Base-by-base conservation (phyloP, 805 yeast genomes). In the Teunomyces cretensis region DNA sequence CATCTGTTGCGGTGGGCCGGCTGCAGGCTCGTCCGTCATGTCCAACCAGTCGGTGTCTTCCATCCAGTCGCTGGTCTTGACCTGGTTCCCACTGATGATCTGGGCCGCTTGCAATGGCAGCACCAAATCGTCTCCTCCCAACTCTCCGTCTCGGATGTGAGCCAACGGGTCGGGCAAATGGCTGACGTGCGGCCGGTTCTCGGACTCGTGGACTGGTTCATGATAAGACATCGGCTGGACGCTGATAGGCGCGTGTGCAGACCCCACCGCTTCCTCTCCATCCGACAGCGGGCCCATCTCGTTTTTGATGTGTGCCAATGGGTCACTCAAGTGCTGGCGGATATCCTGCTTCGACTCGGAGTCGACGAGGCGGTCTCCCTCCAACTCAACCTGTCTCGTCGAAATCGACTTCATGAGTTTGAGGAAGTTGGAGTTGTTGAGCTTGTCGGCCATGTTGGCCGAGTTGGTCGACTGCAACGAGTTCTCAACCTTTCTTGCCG, bases 81-180 rank as follows among this genome's bases (percentile, higher is more conserved):
- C 72, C 51, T 72, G 77, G 33, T 68, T 64, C 0, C 76, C 76
- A 47, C 72, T 68, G 16, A 70, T 54, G 5, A 70, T 56, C 45
- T 65, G 59, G 3, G 77, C 77, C 3, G 76, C 75, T 36, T 60
- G 57, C 7, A 72, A 54, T 3, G 75, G 68, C 33, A 58, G 67
- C 14, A 44, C 49, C 30, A 69, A 51, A 26, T 54, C 59, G 9
- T 55, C 64, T 12, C 36, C 36, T 9, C 50, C 55, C 8, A 72
- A 53, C n/a, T 55, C 63, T 2, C 76, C 76, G 42, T 72, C 74
- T 33, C 56, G 57, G 16, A 72, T 62, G 47, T 72, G 77, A 4
- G 75, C 72, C 39, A 72, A 55, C 1, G 77, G 77, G 42, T 72
- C 77, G 1, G 77, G 76, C 27, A 70, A 57, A 38, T 60, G 70